Evolutionary conservation across 257 asterid genomes (phyloP).

Genomic region (Nicotiana otophora): DNA sequence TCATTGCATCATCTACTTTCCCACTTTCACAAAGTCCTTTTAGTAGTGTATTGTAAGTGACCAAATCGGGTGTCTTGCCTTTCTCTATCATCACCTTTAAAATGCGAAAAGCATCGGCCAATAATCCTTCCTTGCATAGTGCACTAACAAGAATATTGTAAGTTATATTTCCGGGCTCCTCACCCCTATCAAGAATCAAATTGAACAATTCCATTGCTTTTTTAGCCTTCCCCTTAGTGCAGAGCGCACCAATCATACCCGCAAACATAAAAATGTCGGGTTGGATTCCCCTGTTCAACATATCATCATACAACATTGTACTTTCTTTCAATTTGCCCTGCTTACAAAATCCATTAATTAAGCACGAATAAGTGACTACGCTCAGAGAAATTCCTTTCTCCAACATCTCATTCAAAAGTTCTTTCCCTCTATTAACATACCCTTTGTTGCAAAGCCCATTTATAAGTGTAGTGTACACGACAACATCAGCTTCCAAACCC

Average conservation of each 20-base stretch:
- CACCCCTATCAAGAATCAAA: conserved; percentile 53
- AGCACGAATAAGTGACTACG: conserved; percentile 47
- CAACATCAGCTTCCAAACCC: conserved; percentile 43
- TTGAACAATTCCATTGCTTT: conserved; percentile 52
- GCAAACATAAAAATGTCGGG: conserved; percentile 57
- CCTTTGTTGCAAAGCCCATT: conserved; percentile 48
- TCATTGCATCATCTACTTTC: conserved; percentile 42
- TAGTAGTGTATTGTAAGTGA: conserved; percentile 49
- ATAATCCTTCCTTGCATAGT: conserved; percentile 46
- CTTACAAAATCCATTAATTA: conserved; percentile 50
- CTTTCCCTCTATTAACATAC: conserved; percentile 42
- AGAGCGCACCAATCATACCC: conserved; percentile 51
- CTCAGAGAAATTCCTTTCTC: conserved; percentile 47
- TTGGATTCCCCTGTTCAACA: conserved; percentile 44
- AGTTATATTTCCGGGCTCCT: conserved; percentile 41
- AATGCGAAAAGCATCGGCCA: conserved; percentile 43
- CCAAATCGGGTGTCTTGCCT: conserved; percentile 42
- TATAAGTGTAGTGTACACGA: conserved; percentile 38
- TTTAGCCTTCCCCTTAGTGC: conserved; percentile 36
- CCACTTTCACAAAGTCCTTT: conserved; percentile 50
- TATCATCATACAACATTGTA: conserved; percentile 40
- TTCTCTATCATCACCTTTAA: conserved; percentile 48
- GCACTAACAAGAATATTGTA: conserved; percentile 52
- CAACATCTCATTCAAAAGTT: conserved; percentile 46
- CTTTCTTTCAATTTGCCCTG: conserved; percentile 51